Evolutionary conservation across 78 protist genomes (phyloP).

Genomic region (Polysphondylium violaceum): DNA sequence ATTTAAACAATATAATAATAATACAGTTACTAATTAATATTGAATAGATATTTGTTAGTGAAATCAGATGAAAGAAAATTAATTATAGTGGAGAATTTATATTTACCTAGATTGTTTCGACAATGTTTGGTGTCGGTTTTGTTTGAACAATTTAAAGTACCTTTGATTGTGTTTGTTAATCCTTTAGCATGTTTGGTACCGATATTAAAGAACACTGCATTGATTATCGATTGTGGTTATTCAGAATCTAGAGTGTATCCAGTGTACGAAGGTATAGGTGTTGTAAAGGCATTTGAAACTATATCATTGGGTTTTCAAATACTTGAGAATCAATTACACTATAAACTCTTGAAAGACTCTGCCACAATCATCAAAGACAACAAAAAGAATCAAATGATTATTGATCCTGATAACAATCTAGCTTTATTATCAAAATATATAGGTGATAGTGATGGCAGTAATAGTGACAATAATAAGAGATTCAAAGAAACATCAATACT

Average conservation of each 20-base stretch:
- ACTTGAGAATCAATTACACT: not conserved
- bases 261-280: slow-evolving; percentile 64
- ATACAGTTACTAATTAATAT: not conserved
- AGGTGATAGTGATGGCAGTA: no score
- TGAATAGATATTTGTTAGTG: slow-evolving; percentile 50
- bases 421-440: no score
- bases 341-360: not conserved
- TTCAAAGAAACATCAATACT: no score
- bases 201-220: slow-evolving; percentile 34
- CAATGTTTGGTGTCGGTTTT: slow-evolving; percentile 34
- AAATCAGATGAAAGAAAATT: slow-evolving; percentile 58
- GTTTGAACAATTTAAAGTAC: slow-evolving; percentile 53
- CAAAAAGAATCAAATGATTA: not conserved
- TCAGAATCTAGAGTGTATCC: slow-evolving; percentile 61
- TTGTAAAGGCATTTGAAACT: slow-evolving; percentile 24
- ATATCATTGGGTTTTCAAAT: slow-evolving; percentile 17
- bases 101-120: slow-evolving; percentile 72
- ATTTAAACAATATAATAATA: not conserved
- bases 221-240: slow-evolving; percentile 48
- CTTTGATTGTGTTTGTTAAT: slow-evolving; percentile 18
- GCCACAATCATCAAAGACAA: slow-evolving; percentile 1
- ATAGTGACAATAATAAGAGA: no score
- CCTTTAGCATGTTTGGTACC: slow-evolving; percentile 53
- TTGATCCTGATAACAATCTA: no score
- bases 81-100: slow-evolving; percentile 58